phyloP scores from a whole-genome alignment of 163 green algal species.

The Prototheca wickerhamii region DNA sequence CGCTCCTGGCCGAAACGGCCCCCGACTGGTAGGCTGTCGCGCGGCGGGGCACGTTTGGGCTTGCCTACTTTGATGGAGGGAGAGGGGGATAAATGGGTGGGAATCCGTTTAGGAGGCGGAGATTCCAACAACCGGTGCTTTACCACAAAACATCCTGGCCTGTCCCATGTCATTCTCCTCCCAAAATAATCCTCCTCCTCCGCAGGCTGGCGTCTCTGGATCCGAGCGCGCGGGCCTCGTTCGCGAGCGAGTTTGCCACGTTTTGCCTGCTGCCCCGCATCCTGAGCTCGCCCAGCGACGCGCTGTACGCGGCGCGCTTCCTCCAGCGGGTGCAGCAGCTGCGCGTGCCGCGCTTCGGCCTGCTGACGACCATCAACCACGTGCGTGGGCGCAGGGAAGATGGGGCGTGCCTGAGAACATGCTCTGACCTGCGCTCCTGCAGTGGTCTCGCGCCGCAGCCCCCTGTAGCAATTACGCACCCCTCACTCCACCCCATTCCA shows the following conservation, averaged over 20 bases:
- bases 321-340: slow-evolving; percentile 20
- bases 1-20: slow-evolving; percentile 19
- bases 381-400: not conserved
- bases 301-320: slow-evolving; percentile 47
- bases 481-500: not conserved
- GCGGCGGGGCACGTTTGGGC: too few species aligned
- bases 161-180: not conserved
- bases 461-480: not conserved
- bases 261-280: slow-evolving; percentile 43
- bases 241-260: slow-evolving; percentile 15
- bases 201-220: not conserved
- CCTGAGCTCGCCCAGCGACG: slow-evolving; percentile 41
- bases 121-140: not conserved
- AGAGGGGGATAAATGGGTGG: not conserved
- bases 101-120: too few species aligned
- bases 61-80: not conserved
- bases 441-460: not conserved
- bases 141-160: not conserved
- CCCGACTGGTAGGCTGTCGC: not conserved
- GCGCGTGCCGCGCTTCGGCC: slow-evolving; percentile 42
- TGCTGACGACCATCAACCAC: slow-evolving; percentile 21
- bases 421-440: not conserved
- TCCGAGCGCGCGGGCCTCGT: not conserved
- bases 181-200: too few species aligned
- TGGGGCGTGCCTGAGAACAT: not conserved